These are phyloP conservation scores for Ganoderma boninense DNA, from an alignment of 1,284 basidiomycete genomes.

Conservation along the genomic window DNA sequence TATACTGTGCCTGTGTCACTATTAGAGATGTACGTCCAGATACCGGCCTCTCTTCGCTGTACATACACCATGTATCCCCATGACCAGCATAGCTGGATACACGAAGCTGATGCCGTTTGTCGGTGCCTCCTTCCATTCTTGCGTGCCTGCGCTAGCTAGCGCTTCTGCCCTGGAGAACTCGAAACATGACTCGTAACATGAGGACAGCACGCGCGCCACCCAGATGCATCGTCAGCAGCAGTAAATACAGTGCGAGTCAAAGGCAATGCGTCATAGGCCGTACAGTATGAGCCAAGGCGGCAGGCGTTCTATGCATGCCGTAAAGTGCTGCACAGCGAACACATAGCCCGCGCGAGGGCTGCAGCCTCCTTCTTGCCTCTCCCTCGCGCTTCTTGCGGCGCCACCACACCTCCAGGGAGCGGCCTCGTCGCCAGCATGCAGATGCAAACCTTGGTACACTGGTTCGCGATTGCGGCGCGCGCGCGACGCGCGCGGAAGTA, in stretches of 20 bases:
- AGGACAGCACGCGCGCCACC: not conserved
- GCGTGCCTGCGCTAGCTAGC: not conserved
- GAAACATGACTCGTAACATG: not conserved
- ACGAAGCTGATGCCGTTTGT: not conserved
- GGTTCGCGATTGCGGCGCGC: not conserved
- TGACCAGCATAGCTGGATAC: not conserved
- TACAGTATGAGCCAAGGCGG: too few relatives aligned
- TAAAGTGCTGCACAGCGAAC: not conserved
- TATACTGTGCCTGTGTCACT: not conserved
- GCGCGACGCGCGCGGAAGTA: not conserved
- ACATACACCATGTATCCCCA: not conserved
- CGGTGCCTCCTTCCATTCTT: not conserved
- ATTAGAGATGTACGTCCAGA: not conserved
- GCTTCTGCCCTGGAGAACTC: not conserved
- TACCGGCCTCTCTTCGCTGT: not conserved
- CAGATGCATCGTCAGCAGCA: too few relatives aligned
- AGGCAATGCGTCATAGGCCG: not conserved
- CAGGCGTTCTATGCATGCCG: not conserved
- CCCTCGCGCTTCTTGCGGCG: not conserved
- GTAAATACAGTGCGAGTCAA: too few relatives aligned
- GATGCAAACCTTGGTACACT: not conserved
- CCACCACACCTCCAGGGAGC: constrained; percentile 6
- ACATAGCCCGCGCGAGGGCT: not conserved
- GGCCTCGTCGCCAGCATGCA: not conserved
- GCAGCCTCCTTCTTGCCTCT: not conserved